Percentiles rank a stretch among this genome's conserved stretches.
These are phyloP conservation scores for Mycena albidolilacea DNA, from an alignment of 768 basidiomycete genomes.

Conservation along the genomic window DNA sequence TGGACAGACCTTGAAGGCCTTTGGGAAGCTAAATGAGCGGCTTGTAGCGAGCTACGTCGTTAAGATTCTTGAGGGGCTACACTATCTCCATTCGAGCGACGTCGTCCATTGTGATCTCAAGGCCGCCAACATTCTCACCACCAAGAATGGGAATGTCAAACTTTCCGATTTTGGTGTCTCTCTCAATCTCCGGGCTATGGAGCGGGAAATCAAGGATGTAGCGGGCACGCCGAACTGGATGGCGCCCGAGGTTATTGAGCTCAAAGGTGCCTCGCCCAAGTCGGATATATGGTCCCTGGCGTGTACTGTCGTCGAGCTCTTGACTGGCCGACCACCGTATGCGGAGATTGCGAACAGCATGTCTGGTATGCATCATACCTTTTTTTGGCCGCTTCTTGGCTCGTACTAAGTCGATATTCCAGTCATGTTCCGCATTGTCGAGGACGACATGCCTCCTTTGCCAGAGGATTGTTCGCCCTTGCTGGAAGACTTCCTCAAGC, in stretches of 20 bases:
- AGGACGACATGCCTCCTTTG: conserved; percentile 90
- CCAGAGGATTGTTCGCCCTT: conserved; percentile 85
- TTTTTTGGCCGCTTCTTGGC: conserved; percentile 30
- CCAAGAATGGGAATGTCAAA: conserved; percentile 98
- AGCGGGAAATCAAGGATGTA: conserved; percentile 86
- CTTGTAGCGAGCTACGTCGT: conserved; percentile 95
- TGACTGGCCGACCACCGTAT: conserved; percentile 95
- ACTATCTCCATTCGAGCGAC: conserved; percentile 91
- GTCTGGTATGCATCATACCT: conserved; percentile 72
- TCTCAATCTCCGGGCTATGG: conserved; percentile 93
- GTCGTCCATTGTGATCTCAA: conserved; percentile 99
- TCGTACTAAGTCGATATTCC: conserved; percentile 30
- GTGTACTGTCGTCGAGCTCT: conserved; percentile 94
- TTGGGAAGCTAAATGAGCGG: conserved; percentile 93
- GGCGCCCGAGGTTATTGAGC: conserved; percentile 97
- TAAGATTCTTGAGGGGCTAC: conserved; percentile 95
- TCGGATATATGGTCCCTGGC: conserved; percentile 97
- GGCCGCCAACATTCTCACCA: conserved; percentile 98
- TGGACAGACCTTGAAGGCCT: conserved; percentile 92
- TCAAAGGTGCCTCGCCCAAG: conserved; percentile 93
- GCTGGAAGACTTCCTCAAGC: conserved; percentile 83
- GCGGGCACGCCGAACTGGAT: conserved; percentile 99
- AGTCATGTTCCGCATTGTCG: conserved; percentile 99
- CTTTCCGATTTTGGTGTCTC: conserved; percentile 98
- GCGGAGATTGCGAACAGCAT: conserved; percentile 91